phyloP scores from a whole-genome alignment of 169 alveolate species.

The Babesia bigemina region DNA sequence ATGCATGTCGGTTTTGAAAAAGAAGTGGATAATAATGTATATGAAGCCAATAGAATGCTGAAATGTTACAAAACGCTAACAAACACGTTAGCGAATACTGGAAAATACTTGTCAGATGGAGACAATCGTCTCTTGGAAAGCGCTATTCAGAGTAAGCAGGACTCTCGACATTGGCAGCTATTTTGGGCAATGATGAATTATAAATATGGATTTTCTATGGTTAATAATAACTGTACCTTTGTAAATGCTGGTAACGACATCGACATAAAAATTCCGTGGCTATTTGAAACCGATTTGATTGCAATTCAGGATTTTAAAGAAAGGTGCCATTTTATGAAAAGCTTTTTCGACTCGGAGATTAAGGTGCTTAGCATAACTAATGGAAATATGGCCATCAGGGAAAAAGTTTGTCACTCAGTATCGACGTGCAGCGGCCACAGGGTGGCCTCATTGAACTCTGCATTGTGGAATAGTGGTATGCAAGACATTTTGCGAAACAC shows the following conservation, averaged over 20 bases:
- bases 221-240: background rate
- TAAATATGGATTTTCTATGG: background rate
- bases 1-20: background rate
- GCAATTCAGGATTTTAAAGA: background rate
- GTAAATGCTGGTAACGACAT: too few relatives aligned
- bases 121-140: background rate
- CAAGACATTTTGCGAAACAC: background rate
- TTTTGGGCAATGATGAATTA: background rate
- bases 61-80: too few relatives aligned
- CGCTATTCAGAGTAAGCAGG: background rate
- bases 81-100: too few relatives aligned
- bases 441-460: background rate
- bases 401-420: background rate
- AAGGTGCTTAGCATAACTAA: background rate
- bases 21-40: background rate
- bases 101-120: background rate
- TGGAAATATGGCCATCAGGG: conserved; percentile 1
- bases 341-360: background rate
- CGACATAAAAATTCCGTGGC: background rate
- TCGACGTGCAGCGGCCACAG: background rate
- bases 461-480: background rate
- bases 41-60: too few relatives aligned
- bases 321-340: background rate
- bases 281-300: background rate
- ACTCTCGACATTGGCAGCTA: background rate